Evolutionary conservation across 169 alveolate genomes (phyloP).

Genomic region (Amoebophrya sp.): DNA sequence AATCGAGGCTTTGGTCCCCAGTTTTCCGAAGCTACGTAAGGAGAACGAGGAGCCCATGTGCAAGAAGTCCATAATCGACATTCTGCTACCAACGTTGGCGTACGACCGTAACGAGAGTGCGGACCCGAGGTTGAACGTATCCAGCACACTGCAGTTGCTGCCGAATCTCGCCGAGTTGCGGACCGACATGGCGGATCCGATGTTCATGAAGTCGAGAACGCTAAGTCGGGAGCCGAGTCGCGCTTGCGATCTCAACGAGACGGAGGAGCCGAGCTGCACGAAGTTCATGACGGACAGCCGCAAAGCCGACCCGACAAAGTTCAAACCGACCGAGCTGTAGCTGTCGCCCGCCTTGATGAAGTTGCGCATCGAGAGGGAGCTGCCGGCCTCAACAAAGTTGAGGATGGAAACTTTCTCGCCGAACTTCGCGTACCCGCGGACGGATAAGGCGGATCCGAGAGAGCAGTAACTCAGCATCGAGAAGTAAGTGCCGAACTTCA

Average conservation of each 20-base stretch:
- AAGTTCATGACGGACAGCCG: not conserved
- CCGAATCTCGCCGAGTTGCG: not conserved
- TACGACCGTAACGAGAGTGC: not conserved
- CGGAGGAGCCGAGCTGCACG: not conserved
- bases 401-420: not conserved
- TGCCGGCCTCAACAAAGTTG: not conserved
- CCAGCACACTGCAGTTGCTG: not conserved
- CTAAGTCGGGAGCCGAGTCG: not conserved
- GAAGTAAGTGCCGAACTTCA: too few species aligned
- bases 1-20: not conserved
- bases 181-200: not conserved
- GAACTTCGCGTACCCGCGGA: too few species aligned
- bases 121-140: not conserved
- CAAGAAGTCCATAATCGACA: not conserved
- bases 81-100: not conserved
- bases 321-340: not conserved
- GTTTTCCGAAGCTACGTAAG: not conserved
- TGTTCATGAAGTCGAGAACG: not conserved
- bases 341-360: not conserved
- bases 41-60: not conserved
- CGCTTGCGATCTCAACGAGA: not conserved
- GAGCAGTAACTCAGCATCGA: too few species aligned
- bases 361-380: conserved; percentile 13
- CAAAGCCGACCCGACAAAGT: not conserved
- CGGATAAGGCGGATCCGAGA: too few species aligned